These are phyloP conservation scores for Penicillium rolfsii DNA, from an alignment of 2,329 filamentous ascomycete species.

Conservation along the genomic window DNA sequence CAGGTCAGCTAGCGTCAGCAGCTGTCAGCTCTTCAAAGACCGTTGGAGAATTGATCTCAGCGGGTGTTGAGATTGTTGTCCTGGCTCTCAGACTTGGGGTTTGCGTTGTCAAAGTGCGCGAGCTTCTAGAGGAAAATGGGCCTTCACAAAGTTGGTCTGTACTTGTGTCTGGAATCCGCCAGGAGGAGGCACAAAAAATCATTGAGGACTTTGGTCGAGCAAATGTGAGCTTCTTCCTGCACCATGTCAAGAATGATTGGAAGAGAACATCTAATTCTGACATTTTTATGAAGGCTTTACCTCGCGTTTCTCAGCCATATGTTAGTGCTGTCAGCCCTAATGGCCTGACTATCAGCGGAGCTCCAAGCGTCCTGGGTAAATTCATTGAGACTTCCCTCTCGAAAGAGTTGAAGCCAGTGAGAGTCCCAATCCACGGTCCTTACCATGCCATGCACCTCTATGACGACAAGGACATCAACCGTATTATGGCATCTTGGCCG, in stretches of 20 bases:
- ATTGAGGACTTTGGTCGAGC: conserved; percentile 30
- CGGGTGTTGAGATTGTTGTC: conserved; percentile 47
- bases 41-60: conserved; percentile 47
- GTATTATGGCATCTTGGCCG: conserved; percentile 50
- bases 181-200: conserved; percentile 33
- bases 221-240: conserved; percentile 30
- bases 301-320: conserved; percentile 58
- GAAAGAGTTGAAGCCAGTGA: conserved; percentile 54
- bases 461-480: conserved; percentile 54
- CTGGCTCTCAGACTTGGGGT: conserved; percentile 50
- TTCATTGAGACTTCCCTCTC: conserved; percentile 57
- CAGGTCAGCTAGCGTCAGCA: conserved; percentile 47
- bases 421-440: conserved; percentile 60
- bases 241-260: neutral
- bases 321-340: conserved; percentile 63
- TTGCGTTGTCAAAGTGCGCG: conserved; percentile 43
- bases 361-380: conserved; percentile 56
- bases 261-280: conserved; percentile 8
- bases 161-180: conserved; percentile 44
- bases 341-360: conserved; percentile 63
- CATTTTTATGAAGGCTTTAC: conserved; percentile 42
- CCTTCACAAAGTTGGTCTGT: conserved; percentile 46
- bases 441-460: conserved; percentile 64
- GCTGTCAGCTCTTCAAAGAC: conserved; percentile 46
- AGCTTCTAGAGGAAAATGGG: conserved; percentile 39